Evolutionary conservation across 257 asterid species (phyloP), one percentile per base, ranked within the genome.

Genomic region (Orobanche coerulescens): DNA sequence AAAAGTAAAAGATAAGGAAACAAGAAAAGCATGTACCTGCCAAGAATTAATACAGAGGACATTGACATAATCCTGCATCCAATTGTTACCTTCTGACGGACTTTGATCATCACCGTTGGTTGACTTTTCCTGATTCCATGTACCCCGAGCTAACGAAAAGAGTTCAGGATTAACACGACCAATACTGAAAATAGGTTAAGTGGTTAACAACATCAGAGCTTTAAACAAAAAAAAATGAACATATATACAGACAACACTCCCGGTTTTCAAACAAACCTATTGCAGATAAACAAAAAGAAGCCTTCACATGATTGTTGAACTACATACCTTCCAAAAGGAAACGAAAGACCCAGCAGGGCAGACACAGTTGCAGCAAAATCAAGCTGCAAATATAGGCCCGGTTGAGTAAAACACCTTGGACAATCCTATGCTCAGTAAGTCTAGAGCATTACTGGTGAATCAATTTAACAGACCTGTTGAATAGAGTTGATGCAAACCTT

Each of bases 11-110:
- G 44, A 74, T 31, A 8, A 71, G 26, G 40, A 49, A 57, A 52
- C 15, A 55, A 44, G 11, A 44, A 37, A 62, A 63, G n/a, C 34
- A 68, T 28, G 74, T 65, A 84, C 97, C 96, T 92, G 98, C 98
- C 98, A 92, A 66, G 97, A 80, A 78, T 92, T 92, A 68, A 92
- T 80, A 80, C 98, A 92, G 53, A 92, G 96, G 24, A 69, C 88
- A 74, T 86, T 92, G 61, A 58, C 86, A 73, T 86, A 92, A 67
- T 77, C 67, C 76, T 74, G 79, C 81, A 86, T 78, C 95, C 94
- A 86, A 54, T 57, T 76, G 37, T 81, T 84, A 63, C 69, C 76
- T 65, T 44, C 73, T 28, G 78, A 74, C 42, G 62, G 71, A 70
- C 61, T 68, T 64, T 68, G 73, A 63, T 58, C 81, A 61, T 68